Evolutionary conservation across 2,329 filamentous ascomycete genomes (phyloP), one percentile per base, ranked within the genome.

Genomic region (Alternaria gansuensis): DNA sequence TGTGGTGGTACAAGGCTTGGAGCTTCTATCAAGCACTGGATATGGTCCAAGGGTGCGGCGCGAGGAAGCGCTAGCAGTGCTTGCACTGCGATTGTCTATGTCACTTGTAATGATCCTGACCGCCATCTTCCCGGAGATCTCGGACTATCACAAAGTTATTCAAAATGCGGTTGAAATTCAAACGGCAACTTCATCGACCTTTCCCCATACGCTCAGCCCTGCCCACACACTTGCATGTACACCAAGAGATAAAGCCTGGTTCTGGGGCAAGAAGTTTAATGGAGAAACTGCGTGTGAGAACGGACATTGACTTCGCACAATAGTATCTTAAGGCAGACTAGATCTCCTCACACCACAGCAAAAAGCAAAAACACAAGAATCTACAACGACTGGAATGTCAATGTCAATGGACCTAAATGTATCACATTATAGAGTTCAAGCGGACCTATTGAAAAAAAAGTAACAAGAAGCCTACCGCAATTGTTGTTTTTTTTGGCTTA

Each of bases 281-380:
- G 3, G 3, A 40, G 3, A 3, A 1, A 40, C 9, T 24, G 5
- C 21, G 8, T 6, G 3, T 24, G 21, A 14, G 4, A 39, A 39
- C 10, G 24, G 2, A 14, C 5, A 8, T 17, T 40, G 11, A 40
- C 21, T 14, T 39, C 9, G 11, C 8, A 11, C 10, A 13, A 4
- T 10, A 23, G 13, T 11, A 6, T 23, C 7, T 3, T 13, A 40
- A 21, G 37, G 67, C 24, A 64, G 84, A 24, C 72, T 89, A 21
- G 89, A 89, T 70, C 81, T 86, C 28, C 79, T 89, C 13, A 88
- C 84, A 0, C 79, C 85, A 51, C 78, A 82, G 54, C 75, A 83
- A 17, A 84, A 87, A 21, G 79, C 80, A 10, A 77, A 80, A 1
- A 82, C 84, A 23, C 77, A 75, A 78, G 71, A 64, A 59, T 33